Base-by-base conservation (phyloP, 768 basidiomycete species). In the Leccinum variicolor region DNA sequence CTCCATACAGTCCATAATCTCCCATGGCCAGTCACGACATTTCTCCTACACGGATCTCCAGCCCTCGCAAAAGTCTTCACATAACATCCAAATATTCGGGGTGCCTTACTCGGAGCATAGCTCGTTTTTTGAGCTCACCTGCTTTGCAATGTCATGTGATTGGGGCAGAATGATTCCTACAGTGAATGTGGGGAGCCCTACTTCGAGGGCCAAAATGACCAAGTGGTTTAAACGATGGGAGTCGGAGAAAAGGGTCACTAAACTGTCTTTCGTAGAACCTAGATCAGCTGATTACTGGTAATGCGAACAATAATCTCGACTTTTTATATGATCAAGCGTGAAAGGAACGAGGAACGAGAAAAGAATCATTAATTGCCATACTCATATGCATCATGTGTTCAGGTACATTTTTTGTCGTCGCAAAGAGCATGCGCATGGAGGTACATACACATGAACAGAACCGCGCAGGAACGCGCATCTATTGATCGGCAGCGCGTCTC, bases 51-150 rank as follows among this genome's bases (percentile, higher is more conserved):
- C 84, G 21, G 81, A 89, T 68, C 78, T 96, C 15, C 82, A 79
- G 45, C 81, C 85, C 21, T 83, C 81, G 65, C 81, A 84, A 46
- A 90, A 90, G 58, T 91, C 92, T 11, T 88, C 87, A 15, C 62
- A 83, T 15, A 73, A 76, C 31, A 71, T 90, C 47, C 87, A 88
- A 74, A 76, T 97, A 45, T 92, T 87, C 66, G 89, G 91, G 53
- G 86, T 92, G 54, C 90, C 87, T 10, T 98, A 98, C 69, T 98
- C 94, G 6, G 97, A 98, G 69, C 96, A 98, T 70, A 93, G 91
- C 31, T 94, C 91, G 33, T 98, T 98, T 73, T 92, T 91, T 65
- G 96, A 98, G 73, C 78, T 96, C 61, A 96, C 94, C 11, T 95
- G 93, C 70, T 98, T 98, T 70, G 93, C 94, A 4, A 81, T 98